Evolutionary conservation across 176 grass and related monocot genomes (phyloP).

Genomic region (Tillandsia fasciculata): DNA sequence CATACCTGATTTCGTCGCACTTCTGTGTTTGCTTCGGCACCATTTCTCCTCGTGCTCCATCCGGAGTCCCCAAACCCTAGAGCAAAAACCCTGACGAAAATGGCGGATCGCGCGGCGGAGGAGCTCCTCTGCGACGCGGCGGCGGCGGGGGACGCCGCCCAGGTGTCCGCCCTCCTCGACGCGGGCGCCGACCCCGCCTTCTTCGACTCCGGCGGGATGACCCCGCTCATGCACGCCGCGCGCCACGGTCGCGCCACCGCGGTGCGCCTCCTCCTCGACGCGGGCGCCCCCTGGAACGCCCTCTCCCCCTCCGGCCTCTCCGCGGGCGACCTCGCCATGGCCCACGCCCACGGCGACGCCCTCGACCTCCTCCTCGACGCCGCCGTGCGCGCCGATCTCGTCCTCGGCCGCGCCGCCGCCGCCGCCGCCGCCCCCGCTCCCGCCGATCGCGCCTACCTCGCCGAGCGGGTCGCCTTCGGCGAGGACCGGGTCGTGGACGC

Average conservation of each 20-base stretch:
- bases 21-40: too few relatives aligned
- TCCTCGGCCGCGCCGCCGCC: conserved; percentile 62
- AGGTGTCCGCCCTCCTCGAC: conserved; percentile 32
- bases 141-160: conserved; percentile 20
- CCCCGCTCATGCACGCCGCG: conserved; percentile 80
- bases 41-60: too few relatives aligned
- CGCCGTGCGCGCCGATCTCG: conserved; percentile 75
- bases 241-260: conserved; percentile 36
- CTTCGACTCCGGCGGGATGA: conserved; percentile 52
- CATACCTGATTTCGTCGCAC: too few relatives aligned
- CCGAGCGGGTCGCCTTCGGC: conserved; percentile 71
- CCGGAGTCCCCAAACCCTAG: background rate
- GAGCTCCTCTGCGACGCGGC: conserved; percentile 67
- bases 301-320: conserved; percentile 39
- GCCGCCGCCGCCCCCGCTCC: conserved; percentile 8
- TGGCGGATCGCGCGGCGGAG: conserved; percentile 46
- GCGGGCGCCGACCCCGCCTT: conserved; percentile 47
- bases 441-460: conserved; percentile 29
- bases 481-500: conserved; percentile 77
- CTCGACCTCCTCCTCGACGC: conserved; percentile 74
- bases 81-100: conserved; percentile 24
- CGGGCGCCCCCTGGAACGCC: conserved; percentile 84
- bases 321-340: conserved; percentile 63
- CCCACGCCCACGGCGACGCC: conserved; percentile 32
- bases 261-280: conserved; percentile 46